These are phyloP conservation scores for Miscanthus lutarioriparius DNA, from an alignment of 176 grass and related monocot species.

Conservation along the genomic window DNA sequence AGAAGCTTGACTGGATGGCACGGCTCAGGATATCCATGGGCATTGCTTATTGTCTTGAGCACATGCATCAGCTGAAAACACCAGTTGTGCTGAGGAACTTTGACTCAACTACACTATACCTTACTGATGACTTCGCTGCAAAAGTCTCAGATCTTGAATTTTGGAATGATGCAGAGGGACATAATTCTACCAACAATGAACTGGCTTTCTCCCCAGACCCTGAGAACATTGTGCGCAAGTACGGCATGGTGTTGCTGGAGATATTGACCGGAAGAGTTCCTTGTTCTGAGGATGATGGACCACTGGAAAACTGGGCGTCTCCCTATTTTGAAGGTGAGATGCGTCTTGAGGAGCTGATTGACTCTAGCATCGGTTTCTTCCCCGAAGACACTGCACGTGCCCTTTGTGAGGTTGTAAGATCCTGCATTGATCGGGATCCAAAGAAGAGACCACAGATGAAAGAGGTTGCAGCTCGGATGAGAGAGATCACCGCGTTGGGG, in stretches of 20 bases:
- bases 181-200: neutral
- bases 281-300: slow-evolving; percentile 47
- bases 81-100: slow-evolving; percentile 50
- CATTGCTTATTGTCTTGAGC: slow-evolving; percentile 75
- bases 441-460: slow-evolving; percentile 62
- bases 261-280: slow-evolving; percentile 65
- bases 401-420: slow-evolving; percentile 54
- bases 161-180: slow-evolving; percentile 29
- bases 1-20: slow-evolving; percentile 65
- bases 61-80: slow-evolving; percentile 74
- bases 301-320: slow-evolving; percentile 48
- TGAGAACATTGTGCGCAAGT: slow-evolving; percentile 51
- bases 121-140: slow-evolving; percentile 81
- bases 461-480: slow-evolving; percentile 51
- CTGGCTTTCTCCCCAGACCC: slow-evolving; percentile 1
- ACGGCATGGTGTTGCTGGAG: slow-evolving; percentile 67
- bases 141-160: slow-evolving; percentile 70
- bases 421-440: slow-evolving; percentile 52
- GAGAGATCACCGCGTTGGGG: slow-evolving; percentile 57
- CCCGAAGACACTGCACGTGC: slow-evolving; percentile 32
- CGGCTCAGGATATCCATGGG: slow-evolving; percentile 92
- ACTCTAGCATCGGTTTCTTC: slow-evolving; percentile 45
- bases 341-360: slow-evolving; percentile 50
- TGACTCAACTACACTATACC: slow-evolving; percentile 64
- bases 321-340: slow-evolving; percentile 37